Base-by-base conservation (phyloP, 345 rosid species). In the Murraya koenigii region DNA sequence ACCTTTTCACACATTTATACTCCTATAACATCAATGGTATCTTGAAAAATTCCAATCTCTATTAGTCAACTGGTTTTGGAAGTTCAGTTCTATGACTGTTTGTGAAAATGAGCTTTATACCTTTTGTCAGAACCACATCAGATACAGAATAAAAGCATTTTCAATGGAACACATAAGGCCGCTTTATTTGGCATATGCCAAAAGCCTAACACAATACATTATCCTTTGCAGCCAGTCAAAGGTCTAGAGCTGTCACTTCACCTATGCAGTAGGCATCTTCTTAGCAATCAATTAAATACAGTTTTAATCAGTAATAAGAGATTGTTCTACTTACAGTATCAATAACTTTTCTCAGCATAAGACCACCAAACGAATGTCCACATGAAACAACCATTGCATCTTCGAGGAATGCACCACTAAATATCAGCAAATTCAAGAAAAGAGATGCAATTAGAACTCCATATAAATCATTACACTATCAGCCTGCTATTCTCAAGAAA, bases 311-410 rank as follows among this genome's bases (percentile, higher is more conserved):
- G 39, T 15, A 66, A 80, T 52, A 59, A 71, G 28, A 52, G 32
- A 73, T 52, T 68, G 68, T 71, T 26, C 71, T 64, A 82, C 87
- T 87, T 82, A 96, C 99, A 87, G 81, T 90, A 71, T 96, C 97
- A 67, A 92, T 80, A 71, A 96, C 99, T 84, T 89, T 91, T 81
- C 89, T 89, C 75, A 96, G 95, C 98, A 92, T 91, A 79, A 90
- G 91, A 61, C 99, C 98, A 74, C 98, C 99, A 84, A 96, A 96
- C 39, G 99, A 96, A 87, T 96, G 99, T 73, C 99, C 99, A 67
- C 99, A 96, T 47, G 99, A 91, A 75, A 94, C 93, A 70, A 91
- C 88, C 88, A 86, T 35, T 14, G 99, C 99, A 88, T 96, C 99
- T 85, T 93, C 99, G 74, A 96, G 99, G 86, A 91, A 96, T 79